These are phyloP conservation scores for Mrakia hoshinonis DNA, from an alignment of 768 basidiomycete species.

Conservation along the genomic window DNA sequence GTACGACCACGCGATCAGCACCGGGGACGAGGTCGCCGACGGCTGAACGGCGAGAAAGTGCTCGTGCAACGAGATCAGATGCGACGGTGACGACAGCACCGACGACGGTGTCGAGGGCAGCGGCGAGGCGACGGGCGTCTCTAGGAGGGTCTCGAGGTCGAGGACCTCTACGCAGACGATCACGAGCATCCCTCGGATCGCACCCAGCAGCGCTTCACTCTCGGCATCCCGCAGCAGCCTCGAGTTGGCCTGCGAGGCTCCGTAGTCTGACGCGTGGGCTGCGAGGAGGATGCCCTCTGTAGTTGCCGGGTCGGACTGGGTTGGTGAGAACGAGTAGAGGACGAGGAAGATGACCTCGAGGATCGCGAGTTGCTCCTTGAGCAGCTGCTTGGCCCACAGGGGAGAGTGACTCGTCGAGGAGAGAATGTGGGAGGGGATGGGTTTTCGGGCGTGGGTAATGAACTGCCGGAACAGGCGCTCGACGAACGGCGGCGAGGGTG, in stretches of 20 bases:
- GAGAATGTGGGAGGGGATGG: constrained; percentile 5
- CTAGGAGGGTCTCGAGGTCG: constrained; percentile 57
- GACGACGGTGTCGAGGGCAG: constrained; percentile 38
- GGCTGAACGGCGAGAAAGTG: constrained; percentile 52
- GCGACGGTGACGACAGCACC: not conserved
- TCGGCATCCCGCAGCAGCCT: constrained; percentile 69
- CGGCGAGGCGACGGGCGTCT: constrained; percentile 49
- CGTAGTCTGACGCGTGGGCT: constrained; percentile 34
- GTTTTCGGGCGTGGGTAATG: constrained; percentile 36
- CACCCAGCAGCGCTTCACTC: constrained; percentile 51
- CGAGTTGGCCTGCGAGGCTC: constrained; percentile 52
- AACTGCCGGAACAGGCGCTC: constrained; percentile 56
- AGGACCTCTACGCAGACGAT: constrained; percentile 54
- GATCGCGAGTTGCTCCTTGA: constrained; percentile 54
- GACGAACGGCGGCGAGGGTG: constrained; percentile 48
- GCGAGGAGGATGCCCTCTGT: constrained; percentile 35
- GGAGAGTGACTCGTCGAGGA: not conserved
- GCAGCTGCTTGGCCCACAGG: constrained; percentile 13
- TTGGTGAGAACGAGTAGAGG: constrained; percentile 57
- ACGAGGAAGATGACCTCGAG: constrained; percentile 83
- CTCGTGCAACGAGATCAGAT: constrained; percentile 50
- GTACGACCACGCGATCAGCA: constrained; percentile 76
- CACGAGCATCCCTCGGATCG: constrained; percentile 55
- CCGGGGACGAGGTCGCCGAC: constrained; percentile 58
- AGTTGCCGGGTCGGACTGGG: constrained; percentile 25